Conservation (phyloP, 225 moss, liverwort and hornwort genomes). For the Pseudoscleropodium purum region DNA sequence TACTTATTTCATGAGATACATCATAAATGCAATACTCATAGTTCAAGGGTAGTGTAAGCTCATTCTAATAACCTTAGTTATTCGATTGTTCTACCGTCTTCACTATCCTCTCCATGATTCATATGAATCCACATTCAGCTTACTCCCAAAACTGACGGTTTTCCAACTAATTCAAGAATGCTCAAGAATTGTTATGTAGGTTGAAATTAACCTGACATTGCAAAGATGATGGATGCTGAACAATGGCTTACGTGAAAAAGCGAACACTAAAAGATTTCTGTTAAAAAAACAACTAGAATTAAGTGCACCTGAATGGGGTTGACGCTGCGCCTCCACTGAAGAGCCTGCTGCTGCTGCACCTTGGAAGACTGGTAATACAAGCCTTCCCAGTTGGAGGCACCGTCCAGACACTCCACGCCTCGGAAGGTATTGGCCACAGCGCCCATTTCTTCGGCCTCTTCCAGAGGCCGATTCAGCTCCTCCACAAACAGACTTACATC, state of each 20-base stretch:
- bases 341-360: conserved; percentile 12
- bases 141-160: background rate
- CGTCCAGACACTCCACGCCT: conserved; percentile 38
- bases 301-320: conserved; percentile 13
- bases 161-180: too few relatives aligned
- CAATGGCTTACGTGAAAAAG: background rate
- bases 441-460: conserved; percentile 44
- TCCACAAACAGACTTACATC: conserved; percentile 25
- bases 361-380: conserved; percentile 22
- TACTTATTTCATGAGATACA: background rate
- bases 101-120: background rate
- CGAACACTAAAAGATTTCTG: too few relatives aligned
- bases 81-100: background rate
- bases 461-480: conserved; percentile 9
- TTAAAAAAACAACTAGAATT: background rate
- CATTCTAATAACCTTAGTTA: too few relatives aligned
- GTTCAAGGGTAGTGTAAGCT: background rate
- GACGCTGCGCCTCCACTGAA: conserved; percentile 13
- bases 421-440: conserved; percentile 34
- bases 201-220: background rate
- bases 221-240: background rate
- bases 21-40: background rate
- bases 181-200: background rate
- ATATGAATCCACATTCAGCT: background rate
- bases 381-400: conserved; percentile 32